Percentiles rank a stretch among this genome's conserved stretches.
Evolutionary conservation across 1,284 basidiomycete species (phyloP).

Genomic region (Boletus hoseneyae): DNA sequence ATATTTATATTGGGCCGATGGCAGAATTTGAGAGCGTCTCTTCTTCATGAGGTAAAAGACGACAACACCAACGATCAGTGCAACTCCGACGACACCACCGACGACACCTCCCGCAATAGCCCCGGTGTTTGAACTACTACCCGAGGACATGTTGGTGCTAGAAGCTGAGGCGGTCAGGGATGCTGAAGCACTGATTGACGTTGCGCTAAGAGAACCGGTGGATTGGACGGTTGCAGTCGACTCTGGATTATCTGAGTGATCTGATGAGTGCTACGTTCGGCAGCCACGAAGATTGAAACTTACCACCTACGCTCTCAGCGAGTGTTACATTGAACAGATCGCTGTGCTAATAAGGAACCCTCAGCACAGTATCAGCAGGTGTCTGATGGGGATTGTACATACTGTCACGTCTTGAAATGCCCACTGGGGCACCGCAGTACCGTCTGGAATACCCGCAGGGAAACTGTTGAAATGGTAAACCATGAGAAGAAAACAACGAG

Average conservation of each 20-base stretch:
- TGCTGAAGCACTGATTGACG: slow-evolving; percentile 2
- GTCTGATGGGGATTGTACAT: not conserved
- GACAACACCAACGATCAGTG: slow-evolving; percentile 24
- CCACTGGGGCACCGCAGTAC: slow-evolving; percentile 32
- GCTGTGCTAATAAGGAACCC: slow-evolving; percentile 13
- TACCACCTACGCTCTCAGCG: slow-evolving; percentile 28
- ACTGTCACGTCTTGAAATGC: slow-evolving; percentile 33
- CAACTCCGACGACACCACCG: slow-evolving; percentile 36
- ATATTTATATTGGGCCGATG: slow-evolving; percentile 19
- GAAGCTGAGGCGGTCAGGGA: slow-evolving; percentile 6
- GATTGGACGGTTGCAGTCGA: slow-evolving; percentile 23
- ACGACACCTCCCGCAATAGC: slow-evolving; percentile 38
- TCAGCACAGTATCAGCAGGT: not conserved
- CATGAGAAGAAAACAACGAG: not conserved
- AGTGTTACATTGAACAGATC: slow-evolving; percentile 19
- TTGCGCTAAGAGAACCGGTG: slow-evolving; percentile 9
- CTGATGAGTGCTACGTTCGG: not conserved
- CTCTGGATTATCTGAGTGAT: slow-evolving; percentile 29
- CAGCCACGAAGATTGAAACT: not conserved
- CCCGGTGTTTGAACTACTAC: slow-evolving; percentile 11
- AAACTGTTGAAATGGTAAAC: slow-evolving; percentile 21
- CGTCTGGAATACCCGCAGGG: slow-evolving; percentile 19
- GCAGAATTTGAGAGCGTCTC: slow-evolving; percentile 20
- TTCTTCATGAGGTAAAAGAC: slow-evolving; percentile 30
- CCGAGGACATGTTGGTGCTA: not conserved